Evolutionary conservation across 2,329 filamentous ascomycete genomes (phyloP), one percentile per base, ranked within the genome.

Genomic region (Harringtonia aguacate): DNA sequence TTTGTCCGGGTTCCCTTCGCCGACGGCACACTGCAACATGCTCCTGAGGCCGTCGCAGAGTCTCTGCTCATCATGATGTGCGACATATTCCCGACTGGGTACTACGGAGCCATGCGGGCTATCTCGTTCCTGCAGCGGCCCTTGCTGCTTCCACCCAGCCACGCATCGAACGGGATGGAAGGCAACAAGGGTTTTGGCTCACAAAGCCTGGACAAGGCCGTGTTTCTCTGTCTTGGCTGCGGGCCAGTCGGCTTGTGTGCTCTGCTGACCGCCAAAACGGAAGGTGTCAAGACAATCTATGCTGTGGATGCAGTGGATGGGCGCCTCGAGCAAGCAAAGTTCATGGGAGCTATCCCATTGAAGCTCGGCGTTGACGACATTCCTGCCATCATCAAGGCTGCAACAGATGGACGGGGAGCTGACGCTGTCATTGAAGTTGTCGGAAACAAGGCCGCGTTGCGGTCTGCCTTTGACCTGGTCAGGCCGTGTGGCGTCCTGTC

Each of bases 81-180:
- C 31, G 45, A 47, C 41, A 47, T 47, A 21, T 44, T 47, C 34
- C 45, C 45, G 1, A 47, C 45, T 9, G 45, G 45, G 18, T 47
- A 47, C 34, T 47, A 47, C 37, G 45, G 45, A 8, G 45, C 39
- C 24, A 47, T 41, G 33, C 30, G 45, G 14, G 41, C 45, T 18
- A 44, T 41, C 24, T 39, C 36, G 4, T 36, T 41, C 22, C 22
- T 48, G 13, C 42, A 41, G 37, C 37, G 45, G 29, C 10, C 24
- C 7, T 10, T 27, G 6, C 24, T 27, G 24, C 6, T 27, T 27
- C 24, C 24, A 27, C 24, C 24, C 24, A 27, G 10, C 7, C 7
- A 27, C 7, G 24, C 24, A 27, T 27, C 24, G 24, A 44, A 44
- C 30, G 39, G 30, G 13, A 22, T 39, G 21, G 29, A 35, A n/a